Evolutionary conservation across 495 filamentous ascomycete genomes (phyloP).

Genomic region (Neurospora sp.): DNA sequence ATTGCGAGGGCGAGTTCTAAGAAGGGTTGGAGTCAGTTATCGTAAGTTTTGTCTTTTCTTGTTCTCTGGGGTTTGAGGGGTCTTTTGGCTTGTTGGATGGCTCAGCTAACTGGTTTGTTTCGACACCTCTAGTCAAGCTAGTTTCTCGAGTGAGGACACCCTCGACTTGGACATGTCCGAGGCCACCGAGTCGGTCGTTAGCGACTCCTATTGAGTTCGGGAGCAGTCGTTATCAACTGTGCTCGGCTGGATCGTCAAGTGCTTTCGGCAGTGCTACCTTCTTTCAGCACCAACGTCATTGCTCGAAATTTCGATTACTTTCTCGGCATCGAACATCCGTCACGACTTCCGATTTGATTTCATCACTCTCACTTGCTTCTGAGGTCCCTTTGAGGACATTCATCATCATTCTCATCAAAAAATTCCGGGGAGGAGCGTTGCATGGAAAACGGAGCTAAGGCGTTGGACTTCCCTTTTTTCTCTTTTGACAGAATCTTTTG

Average conservation of each 20-base stretch:
- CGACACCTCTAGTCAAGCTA: constrained; percentile 4
- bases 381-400: not conserved
- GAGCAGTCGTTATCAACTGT: not conserved
- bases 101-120: not conserved
- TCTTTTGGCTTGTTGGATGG: not conserved
- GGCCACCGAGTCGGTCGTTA: not conserved
- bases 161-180: not conserved
- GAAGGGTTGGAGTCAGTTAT: constrained; percentile 8
- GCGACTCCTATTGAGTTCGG: not conserved
- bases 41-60: constrained; percentile 3
- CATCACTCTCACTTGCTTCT: not conserved
- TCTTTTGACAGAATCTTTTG: not conserved
- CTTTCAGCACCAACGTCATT: not conserved
- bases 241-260: not conserved
- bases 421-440: not conserved
- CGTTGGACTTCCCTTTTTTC: not conserved
- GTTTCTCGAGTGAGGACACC: constrained; percentile 8
- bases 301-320: not conserved
- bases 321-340: not conserved
- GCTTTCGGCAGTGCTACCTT: not conserved
- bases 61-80: too few species aligned
- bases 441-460: not conserved
- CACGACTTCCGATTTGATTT: not conserved
- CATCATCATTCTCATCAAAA: not conserved
- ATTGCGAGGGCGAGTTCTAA: constrained; percentile 18